phyloP scores from a whole-genome alignment of 768 basidiomycete genomes.

The Panaeolus papilionaceus region DNA sequence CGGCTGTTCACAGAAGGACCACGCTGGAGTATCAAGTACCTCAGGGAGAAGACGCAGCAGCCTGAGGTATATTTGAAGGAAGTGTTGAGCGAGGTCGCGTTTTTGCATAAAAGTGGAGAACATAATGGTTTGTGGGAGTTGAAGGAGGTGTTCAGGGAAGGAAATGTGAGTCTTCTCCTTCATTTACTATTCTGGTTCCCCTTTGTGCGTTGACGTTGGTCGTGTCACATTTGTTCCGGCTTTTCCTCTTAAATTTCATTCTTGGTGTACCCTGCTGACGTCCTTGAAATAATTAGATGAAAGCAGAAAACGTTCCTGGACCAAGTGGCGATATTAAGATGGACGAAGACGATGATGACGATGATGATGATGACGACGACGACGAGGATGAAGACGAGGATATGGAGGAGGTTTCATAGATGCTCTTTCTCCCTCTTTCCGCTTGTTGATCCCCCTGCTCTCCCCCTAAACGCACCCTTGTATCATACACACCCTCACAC shows the following conservation, averaged over 20 bases:
- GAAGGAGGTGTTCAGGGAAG: slow-evolving; percentile 72
- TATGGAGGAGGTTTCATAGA: slow-evolving; percentile 78
- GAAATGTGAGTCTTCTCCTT: slow-evolving; percentile 49
- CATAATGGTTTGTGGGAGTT: slow-evolving; percentile 83
- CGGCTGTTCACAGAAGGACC: slow-evolving; percentile 75
- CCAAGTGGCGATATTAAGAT: slow-evolving; percentile 46
- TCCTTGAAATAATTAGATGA: slow-evolving; percentile 37
- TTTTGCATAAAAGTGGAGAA: slow-evolving; percentile 81
- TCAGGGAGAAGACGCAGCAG: slow-evolving; percentile 84
- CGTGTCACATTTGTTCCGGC: not conserved
- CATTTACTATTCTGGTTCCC: slow-evolving; percentile 15
- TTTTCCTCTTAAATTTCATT: not conserved
- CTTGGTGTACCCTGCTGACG: slow-evolving; percentile 10
- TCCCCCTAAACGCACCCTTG: too few relatives aligned
- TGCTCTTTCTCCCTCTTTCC: not conserved
- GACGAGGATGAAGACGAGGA: slow-evolving; percentile 67
- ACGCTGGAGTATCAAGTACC: slow-evolving; percentile 81
- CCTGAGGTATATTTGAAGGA: slow-evolving; percentile 90
- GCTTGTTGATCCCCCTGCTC: not conserved
- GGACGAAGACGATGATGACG: slow-evolving; percentile 59
- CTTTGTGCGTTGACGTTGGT: not conserved
- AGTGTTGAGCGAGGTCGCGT: slow-evolving; percentile 76
- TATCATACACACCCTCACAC: too few relatives aligned
- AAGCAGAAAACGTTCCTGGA: slow-evolving; percentile 52
- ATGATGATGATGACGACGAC: slow-evolving; percentile 61